phyloP scores from a whole-genome alignment of 2,329 filamentous ascomycete species.

The Alternaria panax region DNA sequence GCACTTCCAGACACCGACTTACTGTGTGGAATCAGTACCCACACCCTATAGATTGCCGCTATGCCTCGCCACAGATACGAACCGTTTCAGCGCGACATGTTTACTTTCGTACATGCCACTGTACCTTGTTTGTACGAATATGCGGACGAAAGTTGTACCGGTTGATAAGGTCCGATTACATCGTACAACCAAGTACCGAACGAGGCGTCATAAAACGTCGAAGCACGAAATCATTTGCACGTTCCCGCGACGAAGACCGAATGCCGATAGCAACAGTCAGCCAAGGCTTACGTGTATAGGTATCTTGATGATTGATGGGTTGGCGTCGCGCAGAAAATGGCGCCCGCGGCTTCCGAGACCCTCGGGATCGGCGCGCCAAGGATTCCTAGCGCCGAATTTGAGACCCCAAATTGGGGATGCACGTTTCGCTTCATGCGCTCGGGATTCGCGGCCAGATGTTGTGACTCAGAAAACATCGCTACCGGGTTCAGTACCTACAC shows the following conservation, averaged over 20 bases:
- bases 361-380: not conserved
- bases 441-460: not conserved
- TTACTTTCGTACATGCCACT: slow-evolving; percentile 1
- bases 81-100: not conserved
- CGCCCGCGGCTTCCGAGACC: not conserved
- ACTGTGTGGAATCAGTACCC: not conserved
- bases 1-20: not conserved
- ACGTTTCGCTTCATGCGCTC: not conserved
- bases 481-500: not conserved
- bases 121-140: not conserved
- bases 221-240: not conserved
- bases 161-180: slow-evolving; percentile 1
- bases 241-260: not conserved
- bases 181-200: not conserved
- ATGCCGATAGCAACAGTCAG: not conserved
- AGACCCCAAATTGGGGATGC: not conserved
- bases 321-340: not conserved
- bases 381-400: not conserved
- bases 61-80: not conserved
- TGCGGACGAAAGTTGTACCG: not conserved
- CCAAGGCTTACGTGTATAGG: not conserved
- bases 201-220: not conserved
- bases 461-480: not conserved
- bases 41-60: not conserved
- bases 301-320: not conserved